Base-by-base conservation (phyloP, 345 rosid species). In the Abelmoschus esculentus region DNA sequence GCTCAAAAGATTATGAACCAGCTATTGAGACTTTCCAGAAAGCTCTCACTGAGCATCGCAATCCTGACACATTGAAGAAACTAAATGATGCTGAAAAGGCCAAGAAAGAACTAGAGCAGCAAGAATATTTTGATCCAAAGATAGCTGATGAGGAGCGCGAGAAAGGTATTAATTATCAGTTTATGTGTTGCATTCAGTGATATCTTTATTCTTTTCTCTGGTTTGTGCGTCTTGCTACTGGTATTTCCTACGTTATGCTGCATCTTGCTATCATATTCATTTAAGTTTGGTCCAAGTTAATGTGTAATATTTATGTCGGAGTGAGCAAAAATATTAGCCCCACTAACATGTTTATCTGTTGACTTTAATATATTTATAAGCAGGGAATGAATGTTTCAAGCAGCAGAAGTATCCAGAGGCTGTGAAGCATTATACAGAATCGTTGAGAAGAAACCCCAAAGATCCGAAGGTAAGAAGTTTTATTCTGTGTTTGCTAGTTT, bases 41-140 rank as follows among this genome's bases (percentile, higher is more conserved):
- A 75, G 99, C 99, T 71, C 96, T 95, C 15, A 95, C 99, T 1
- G 99, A 95, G 84, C 98, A 95, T 74, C 96, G 98, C 53, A 90
- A 95, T 46, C 97, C 99, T 7, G 99, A 95, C 42, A 95, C 99
- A 0, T 73, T 95, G 90, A 92, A 95, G 88, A 95, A 81, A 70
- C 80, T 86, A 38, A 90, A 90, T 68, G 99, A 95, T 0, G 99
- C 96, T 1, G 92, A 95, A 81, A 89, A 75, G 75, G 98, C 91
- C 5, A 95, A 90, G 87, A 95, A 95, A 75, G 99, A 95, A 32
- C 73, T 90, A 19, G 99, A 91, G 82, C 99, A 92, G 55, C 88
- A 87, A 71, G 99, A 95, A 71, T 85, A 88, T 29, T 95, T 79
- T 73, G 99, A 92, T 78, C 99, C 99, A 0, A 80, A 70, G 56